Base-by-base conservation (phyloP, 352 stramenopile species). In the Phytophthora europaea region DNA sequence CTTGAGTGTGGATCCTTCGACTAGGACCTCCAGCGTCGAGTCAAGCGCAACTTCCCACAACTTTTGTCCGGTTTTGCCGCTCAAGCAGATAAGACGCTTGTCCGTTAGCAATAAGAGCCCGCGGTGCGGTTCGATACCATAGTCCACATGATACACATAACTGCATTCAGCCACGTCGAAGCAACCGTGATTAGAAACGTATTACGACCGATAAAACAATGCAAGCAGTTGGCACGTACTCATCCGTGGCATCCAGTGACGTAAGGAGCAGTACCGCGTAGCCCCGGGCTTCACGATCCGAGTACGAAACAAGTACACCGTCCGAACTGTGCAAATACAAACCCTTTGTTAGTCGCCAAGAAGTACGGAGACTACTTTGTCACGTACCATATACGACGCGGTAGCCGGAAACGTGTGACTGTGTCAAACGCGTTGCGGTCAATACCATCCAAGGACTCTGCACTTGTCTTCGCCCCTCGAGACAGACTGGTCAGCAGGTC, bases 61-160 rank as follows among this genome's bases (percentile, higher is more conserved):
- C 59, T 90, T 92, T 50, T 94, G 86, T 4, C 89, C 88, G 23
- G 85, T 96, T 48, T 81, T 86, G 8, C 83, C 81, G 23, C 84
- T 93, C 38, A 96, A 71, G 61, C 89, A 96, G 45, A 92, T 80
- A 15, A 96, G 80, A 6, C 89, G 88, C 71, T 96, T 96, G 66
- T 96, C 87, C 3, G 89, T 96, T 31, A 96, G 84, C 69, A 96
- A 65, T 34, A 96, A 70, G 23, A 96, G 77, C 0, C 89, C 89
- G 1, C 86, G 85, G 38, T 86, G 79, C 2, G 82, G 75, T 22
- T 93, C 86, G 5, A 91, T 76, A 10, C 87, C 87, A 57, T 94
- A 94, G 69, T 95, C 88, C 13, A 95, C 77, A 63, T 96, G 89
- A 68, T 89, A 96, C 23, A 96, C 85, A 59, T 95, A 95, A 61